phyloP scores from a whole-genome alignment of 2,329 filamentous ascomycete genomes.

The Neodidymelliopsis sp. region DNA sequence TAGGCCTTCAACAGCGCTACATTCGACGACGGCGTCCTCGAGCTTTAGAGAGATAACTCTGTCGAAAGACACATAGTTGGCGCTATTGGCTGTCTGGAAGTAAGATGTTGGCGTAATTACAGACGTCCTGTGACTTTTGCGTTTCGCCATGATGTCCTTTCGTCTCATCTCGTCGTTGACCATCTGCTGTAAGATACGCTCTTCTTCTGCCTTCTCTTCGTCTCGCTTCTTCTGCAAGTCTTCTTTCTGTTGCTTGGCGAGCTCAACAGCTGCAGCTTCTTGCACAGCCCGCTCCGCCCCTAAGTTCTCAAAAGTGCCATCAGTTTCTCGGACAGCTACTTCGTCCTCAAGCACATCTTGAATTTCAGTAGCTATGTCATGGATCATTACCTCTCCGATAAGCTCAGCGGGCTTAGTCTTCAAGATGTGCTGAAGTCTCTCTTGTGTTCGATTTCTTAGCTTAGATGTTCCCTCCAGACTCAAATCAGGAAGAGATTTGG shows the following conservation, averaged over 20 bases:
- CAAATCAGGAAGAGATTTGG: slow-evolving; percentile 79
- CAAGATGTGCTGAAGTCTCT: slow-evolving; percentile 74
- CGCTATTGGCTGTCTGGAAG: slow-evolving; percentile 48
- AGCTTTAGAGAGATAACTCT: slow-evolving; percentile 70
- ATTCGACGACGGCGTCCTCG: slow-evolving; percentile 67
- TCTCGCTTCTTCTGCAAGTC: slow-evolving; percentile 51
- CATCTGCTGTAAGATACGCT: slow-evolving; percentile 73
- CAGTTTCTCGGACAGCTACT: slow-evolving; percentile 76
- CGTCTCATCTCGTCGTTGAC: slow-evolving; percentile 77
- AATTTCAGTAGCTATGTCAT: slow-evolving; percentile 66
- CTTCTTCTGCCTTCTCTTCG: slow-evolving; percentile 68
- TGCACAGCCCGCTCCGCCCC: slow-evolving; percentile 88
- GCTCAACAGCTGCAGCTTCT: slow-evolving; percentile 72
- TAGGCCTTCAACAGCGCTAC: slow-evolving; percentile 73
- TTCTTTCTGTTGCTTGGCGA: slow-evolving; percentile 58
- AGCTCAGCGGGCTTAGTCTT: slow-evolving; percentile 72
- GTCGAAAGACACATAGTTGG: slow-evolving; percentile 67
- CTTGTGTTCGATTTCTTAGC: slow-evolving; percentile 74
- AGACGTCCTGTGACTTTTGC: slow-evolving; percentile 61
- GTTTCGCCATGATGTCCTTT: slow-evolving; percentile 65
- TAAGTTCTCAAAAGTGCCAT: slow-evolving; percentile 80
- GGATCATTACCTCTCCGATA: slow-evolving; percentile 70
- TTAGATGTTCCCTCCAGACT: slow-evolving; percentile 69
- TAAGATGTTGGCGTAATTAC: slow-evolving; percentile 43
- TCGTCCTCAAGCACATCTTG: slow-evolving; percentile 83